Evolutionary conservation across 306 rosid genomes (phyloP), one percentile per base, ranked within the genome.

Genomic region (Quercus robur): DNA sequence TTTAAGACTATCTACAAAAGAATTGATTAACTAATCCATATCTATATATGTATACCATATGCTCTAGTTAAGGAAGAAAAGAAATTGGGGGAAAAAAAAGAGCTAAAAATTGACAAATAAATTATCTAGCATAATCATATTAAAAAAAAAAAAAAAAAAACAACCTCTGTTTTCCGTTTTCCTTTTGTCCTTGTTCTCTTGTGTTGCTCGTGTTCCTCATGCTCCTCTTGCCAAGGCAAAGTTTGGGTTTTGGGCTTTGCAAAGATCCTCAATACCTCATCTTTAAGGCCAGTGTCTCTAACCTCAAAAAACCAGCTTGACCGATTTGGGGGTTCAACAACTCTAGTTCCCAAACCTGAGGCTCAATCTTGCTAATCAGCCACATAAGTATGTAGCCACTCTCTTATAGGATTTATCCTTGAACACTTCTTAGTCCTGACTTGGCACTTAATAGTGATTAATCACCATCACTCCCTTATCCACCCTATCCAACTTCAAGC

Each of bases 281-380:
- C 75, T 77, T 83, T 81, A 15, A 93, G 83, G 5, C 83, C 84
- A 2, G 58, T 25, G 75, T 92, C 97, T 5, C 7, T 71, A 19
- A 94, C 92, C 83, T 92, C 92, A 68, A 97, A 90, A 70, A 88
- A 94, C 17, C 94, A 87, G 56, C 38, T 78, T 2, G 93, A 41
- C 97, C 97, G 90, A 74, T 89, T 89, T 0, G 46, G 56, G 1
- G 97, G 98, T 51, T 94, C 87, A 3, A 94, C 85, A 6, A 90
- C 82, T 73, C 66, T 77, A 0, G 93, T 94, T 38, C 98, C 97
- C 73, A 94, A 74, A 20, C 97, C 97, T 0, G 93, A 97, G 0
- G 81, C 97, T n/a, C 94, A 76, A 75, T 92, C 74, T 41, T 75
- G 75, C 98, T 97, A 92, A 75, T 91, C 97, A 0, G 87, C 93